Evolutionary conservation across 2,329 filamentous ascomycete genomes (phyloP), one percentile per base, ranked within the genome.

Genomic region (Penicillium polonicum): DNA sequence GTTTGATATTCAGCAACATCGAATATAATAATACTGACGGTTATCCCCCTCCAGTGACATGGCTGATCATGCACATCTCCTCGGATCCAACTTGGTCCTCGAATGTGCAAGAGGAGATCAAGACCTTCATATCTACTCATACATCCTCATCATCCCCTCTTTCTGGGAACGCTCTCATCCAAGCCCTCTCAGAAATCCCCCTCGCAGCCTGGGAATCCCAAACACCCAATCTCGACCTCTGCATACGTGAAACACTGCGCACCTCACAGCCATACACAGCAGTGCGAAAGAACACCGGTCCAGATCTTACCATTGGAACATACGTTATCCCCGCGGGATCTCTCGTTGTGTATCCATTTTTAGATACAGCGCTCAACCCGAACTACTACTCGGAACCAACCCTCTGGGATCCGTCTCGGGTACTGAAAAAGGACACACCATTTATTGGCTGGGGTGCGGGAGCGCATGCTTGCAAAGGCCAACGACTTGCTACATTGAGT

Each of bases 371-470:
- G 5, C 29, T 60, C 29, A 59, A 56, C 33, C 42, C 56, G 7
- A 41, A 19, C 1, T 39, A 48, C 36, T 56, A 59, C 44, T 12
- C 51, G 4, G 36, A 60, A 10, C 48, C 58, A 33, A 48, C 15
- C 4, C 51, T 51, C 31, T 60, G 58, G 58, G 38, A 60, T 23
- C 58, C 58, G 5, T 50, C 56, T 35, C 58, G 58, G 15, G 42
- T n/a, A 15, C n/a, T 41, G 19, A 27, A 15, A 15, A 53, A 45
- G 8, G 54, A 48, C 17, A 36, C 31, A 10, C 39, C 50, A 1
- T 60, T 52, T 6, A 44, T 60, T 25, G 49, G 44, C 12, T 60
- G 58, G 58, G 58, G 55, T n/a, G 46, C 31, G 6, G 58, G 58
- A 8, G 48, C 41, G 15, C 56, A 59, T 33, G 39, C 45, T 6